Evolutionary conservation across 2,329 filamentous ascomycete genomes (phyloP), one percentile per base, ranked within the genome.

Genomic region (Alternaria conjuncta): DNA sequence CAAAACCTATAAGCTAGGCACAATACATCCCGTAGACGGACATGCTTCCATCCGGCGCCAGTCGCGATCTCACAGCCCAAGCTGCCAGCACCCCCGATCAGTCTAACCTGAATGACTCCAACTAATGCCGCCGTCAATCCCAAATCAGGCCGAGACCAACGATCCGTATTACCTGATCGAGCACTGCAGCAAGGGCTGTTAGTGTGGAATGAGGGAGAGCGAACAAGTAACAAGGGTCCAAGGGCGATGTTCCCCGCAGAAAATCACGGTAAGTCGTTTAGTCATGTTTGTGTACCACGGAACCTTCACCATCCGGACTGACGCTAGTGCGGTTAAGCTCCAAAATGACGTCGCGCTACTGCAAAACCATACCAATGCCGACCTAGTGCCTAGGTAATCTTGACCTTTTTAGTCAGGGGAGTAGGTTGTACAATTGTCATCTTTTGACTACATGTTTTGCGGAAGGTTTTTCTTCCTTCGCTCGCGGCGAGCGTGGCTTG

Each of bases 201-300:
- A 32, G 30, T 15, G 20, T n/a, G 20, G 32, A 53, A 12, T 12
- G 12, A n/a, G 11, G 5, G 12, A 28, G 44, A 20, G 41, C 15
- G 26, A 47, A 13, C 26, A 26, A 44, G 15, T 50, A 47, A 9
- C 18, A 45, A 46, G n/a, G 36, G 36, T 54, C 26, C 21, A 32
- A 25, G 20, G 15, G 57, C 28, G 26, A 6, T n/a, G 25, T 12
- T 25, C 57, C 30, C 57, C 51, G 51, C 57, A 49, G 36, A 41
- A 25, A 44, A 47, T 43, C 43, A n/a, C 41, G 57, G 43, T 45
- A 47, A 43, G 50, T 47, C 6, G 36, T 41, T 41, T 46, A 36
- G 47, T 55, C 26, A 41, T 41, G 57, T 44, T 50, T 46, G 57
- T 49, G 50, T 49, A 43, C 43, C 43, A 60, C 57, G 57, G 57